A percentile compares a stretch with the other conserved stretches of the same genome.
phyloP scores from a whole-genome alignment of 148 eudicot species.

The Vaccinium macrocarpon region DNA sequence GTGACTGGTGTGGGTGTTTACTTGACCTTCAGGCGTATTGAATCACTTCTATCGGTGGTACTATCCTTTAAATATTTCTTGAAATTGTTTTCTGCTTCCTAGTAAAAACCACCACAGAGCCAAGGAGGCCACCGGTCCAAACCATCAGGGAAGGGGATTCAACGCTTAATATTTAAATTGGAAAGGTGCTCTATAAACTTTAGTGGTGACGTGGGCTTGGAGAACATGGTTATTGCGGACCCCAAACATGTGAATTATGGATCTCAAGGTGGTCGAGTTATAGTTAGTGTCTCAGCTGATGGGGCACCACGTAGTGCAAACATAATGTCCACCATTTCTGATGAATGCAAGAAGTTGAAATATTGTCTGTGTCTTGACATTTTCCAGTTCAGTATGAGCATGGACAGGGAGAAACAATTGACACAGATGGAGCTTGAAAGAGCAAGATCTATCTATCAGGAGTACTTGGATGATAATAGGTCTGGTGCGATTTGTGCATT shows the following conservation, averaged over 20 bases:
- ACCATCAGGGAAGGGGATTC: constrained; percentile 81
- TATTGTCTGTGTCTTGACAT: constrained; percentile 77
- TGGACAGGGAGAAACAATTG: constrained; percentile 87
- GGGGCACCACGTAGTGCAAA: constrained; percentile 75
- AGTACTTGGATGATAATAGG: constrained; percentile 49
- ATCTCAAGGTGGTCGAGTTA: constrained; percentile 91
- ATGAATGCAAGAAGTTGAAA: constrained; percentile 58
- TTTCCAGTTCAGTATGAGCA: constrained; percentile 61
- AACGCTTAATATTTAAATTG: constrained; percentile 59
- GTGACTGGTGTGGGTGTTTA: constrained; percentile 78
- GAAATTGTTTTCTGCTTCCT: constrained; percentile 54
- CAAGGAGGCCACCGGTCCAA: constrained; percentile 51
- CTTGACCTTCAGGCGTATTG: constrained; percentile 80
- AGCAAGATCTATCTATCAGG: constrained; percentile 83
- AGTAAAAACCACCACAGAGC: constrained; percentile 39
- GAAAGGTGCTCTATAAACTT: constrained; percentile 79
- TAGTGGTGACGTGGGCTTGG: constrained; percentile 76
- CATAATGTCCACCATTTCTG: constrained; percentile 56
- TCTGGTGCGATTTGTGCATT: constrained; percentile 58
- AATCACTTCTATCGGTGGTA: constrained; percentile 61
- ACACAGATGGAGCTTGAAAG: constrained; percentile 87
- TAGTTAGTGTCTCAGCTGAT: constrained; percentile 65
- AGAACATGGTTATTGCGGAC: constrained; percentile 61
- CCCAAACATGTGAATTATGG: constrained; percentile 96
- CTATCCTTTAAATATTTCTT: constrained; percentile 56